A percentile compares a stretch with the other conserved stretches of the same genome.
phyloP scores from a whole-genome alignment of 768 basidiomycete genomes.

The Lepiota brunneoincarnata region DNA sequence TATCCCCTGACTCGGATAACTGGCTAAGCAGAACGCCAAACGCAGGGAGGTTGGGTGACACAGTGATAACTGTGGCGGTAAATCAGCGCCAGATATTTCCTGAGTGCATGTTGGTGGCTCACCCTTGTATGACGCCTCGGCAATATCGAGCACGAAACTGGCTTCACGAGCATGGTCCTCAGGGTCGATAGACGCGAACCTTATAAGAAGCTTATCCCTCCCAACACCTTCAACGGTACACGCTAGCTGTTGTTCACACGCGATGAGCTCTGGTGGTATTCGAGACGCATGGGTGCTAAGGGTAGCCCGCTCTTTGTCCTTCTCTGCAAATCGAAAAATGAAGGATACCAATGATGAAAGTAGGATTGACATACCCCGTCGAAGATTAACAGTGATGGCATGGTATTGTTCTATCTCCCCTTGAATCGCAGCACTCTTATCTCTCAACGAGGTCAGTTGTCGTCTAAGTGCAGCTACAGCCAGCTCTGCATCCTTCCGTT shows the following conservation, averaged over 20 bases:
- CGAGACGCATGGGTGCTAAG: conserved; percentile 52
- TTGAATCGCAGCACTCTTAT: conserved; percentile 57
- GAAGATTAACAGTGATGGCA: conserved; percentile 55
- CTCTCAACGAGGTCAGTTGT: conserved; percentile 62
- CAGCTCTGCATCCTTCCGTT: conserved; percentile 67
- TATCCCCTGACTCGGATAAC: conserved; percentile 67
- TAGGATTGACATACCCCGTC: conserved; percentile 47
- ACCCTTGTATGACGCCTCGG: conserved; percentile 66
- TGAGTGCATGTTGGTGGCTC: conserved; percentile 14
- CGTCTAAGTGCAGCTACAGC: conserved; percentile 58
- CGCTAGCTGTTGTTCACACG: conserved; percentile 53
- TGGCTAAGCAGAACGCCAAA: conserved; percentile 67
- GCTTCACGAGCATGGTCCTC: conserved; percentile 60
- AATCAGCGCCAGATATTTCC: not conserved
- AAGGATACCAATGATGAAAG: not conserved
- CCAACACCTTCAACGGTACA: conserved; percentile 80
- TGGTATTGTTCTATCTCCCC: conserved; percentile 74
- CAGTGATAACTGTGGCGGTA: conserved; percentile 65
- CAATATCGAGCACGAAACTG: conserved; percentile 74
- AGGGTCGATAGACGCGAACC: conserved; percentile 66
- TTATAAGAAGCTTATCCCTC: conserved; percentile 67
- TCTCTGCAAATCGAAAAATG: conserved; percentile 41
- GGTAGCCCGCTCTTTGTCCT: conserved; percentile 58
- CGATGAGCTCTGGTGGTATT: conserved; percentile 52
- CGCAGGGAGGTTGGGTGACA: conserved; percentile 65